Evolutionary conservation across 2,329 filamentous ascomycete species (phyloP).

Genomic region (Pezicula radicicola): DNA sequence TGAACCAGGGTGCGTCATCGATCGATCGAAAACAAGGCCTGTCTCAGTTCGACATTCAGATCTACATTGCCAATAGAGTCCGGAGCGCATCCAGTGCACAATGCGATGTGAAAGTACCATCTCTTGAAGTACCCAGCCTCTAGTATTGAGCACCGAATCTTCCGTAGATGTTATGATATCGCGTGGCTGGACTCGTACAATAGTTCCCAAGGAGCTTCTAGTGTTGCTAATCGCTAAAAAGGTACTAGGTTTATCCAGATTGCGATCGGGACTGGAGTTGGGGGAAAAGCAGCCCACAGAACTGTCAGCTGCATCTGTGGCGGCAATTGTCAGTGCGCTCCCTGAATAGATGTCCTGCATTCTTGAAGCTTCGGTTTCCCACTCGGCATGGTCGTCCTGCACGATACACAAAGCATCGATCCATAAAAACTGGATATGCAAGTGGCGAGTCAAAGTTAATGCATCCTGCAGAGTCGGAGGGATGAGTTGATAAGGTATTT

Average conservation of each 20-base stretch:
- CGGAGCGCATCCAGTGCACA: not conserved
- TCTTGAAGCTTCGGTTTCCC: conserved; percentile 1
- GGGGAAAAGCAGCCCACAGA: not conserved
- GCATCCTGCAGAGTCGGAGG: conserved; percentile 6
- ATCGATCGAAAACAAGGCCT: not conserved
- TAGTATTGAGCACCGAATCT: not conserved
- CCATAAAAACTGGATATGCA: conserved; percentile 8
- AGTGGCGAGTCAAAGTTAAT: not conserved
- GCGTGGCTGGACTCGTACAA: not conserved
- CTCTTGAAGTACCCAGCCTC: not conserved
- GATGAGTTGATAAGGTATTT: not conserved
- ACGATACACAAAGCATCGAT: conserved; percentile 13
- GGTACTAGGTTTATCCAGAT: no score
- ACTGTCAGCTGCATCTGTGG: conserved; percentile 1
- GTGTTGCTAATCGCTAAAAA: not conserved
- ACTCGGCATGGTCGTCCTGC: conserved; percentile 5
- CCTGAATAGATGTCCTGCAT: conserved; percentile 4
- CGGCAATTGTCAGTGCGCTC: conserved; percentile 5
- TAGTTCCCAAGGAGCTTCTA: not conserved
- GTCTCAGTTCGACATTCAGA: not conserved
- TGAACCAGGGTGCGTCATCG: not conserved
- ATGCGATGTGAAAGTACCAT: not conserved
- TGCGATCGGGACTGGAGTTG: not conserved
- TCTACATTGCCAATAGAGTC: not conserved
- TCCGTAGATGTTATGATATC: not conserved